These are phyloP conservation scores for Hymenoscyphus fructigenus DNA, from an alignment of 2,329 filamentous ascomycete species.

Conservation along the genomic window DNA sequence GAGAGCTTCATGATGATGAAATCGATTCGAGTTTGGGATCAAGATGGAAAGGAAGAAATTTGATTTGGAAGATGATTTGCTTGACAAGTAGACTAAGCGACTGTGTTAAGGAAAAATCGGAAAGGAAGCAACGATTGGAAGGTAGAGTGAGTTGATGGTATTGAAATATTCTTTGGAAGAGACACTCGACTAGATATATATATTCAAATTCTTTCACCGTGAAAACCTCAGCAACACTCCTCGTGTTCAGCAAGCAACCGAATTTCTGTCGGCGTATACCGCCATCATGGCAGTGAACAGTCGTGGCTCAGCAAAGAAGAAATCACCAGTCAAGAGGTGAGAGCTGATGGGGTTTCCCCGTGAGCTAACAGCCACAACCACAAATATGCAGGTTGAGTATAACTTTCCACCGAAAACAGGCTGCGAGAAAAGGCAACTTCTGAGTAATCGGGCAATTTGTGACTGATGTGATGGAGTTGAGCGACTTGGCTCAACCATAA, in stretches of 20 bases:
- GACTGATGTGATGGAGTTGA: background rate
- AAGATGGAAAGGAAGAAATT: background rate
- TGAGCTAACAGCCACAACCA: background rate
- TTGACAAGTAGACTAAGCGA: slow-evolving; percentile 3
- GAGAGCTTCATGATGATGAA: slow-evolving; percentile 12
- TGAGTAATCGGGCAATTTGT: background rate
- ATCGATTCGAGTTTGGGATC: background rate
- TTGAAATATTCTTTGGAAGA: background rate
- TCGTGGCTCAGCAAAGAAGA: background rate
- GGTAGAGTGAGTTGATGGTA: slow-evolving; percentile 4
- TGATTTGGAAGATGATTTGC: background rate
- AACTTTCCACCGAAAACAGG: background rate
- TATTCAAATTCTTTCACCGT: background rate
- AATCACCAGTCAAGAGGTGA: background rate
- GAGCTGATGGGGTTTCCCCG: background rate
- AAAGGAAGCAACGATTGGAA: slow-evolving; percentile 2
- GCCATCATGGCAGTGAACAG: background rate
- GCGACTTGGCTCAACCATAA: slow-evolving; percentile 4
- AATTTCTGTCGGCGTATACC: background rate
- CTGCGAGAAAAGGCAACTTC: background rate
- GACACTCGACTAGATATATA: slow-evolving; percentile 5
- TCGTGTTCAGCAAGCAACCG: background rate
- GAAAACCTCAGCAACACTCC: background rate
- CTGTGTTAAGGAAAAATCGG: slow-evolving; percentile 3
- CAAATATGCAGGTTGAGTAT: background rate